Conservation (phyloP, 768 basidiomycete species). For the Russula sp. region DNA sequence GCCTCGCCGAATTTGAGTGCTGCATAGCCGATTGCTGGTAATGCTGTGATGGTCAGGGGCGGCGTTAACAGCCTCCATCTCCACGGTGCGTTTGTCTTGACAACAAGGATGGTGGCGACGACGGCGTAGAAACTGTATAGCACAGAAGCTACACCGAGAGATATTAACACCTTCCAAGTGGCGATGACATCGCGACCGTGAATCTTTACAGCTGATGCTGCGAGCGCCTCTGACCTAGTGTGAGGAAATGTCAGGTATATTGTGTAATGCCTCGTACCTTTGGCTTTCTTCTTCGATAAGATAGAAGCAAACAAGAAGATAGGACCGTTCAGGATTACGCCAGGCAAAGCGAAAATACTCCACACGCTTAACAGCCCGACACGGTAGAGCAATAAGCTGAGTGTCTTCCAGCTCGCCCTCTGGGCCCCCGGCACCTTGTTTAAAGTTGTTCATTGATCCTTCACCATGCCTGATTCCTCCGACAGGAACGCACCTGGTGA, state of each 20-base stretch:
- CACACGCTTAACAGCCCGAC: conserved; percentile 69
- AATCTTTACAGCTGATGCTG: conserved; percentile 90
- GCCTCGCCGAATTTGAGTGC: conserved; percentile 97
- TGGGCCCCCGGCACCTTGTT: conserved; percentile 76
- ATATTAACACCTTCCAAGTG: conserved; percentile 95
- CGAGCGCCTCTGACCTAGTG: conserved; percentile 74
- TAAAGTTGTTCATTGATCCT: not conserved
- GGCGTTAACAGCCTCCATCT: conserved; percentile 70
- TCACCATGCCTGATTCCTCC: conserved; percentile 9
- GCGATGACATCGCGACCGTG: conserved; percentile 90
- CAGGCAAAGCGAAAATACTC: conserved; percentile 81
- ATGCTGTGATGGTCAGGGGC: conserved; percentile 56
- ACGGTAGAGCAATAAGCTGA: conserved; percentile 79
- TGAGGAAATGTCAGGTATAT: not conserved
- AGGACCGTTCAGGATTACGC: conserved; percentile 84
- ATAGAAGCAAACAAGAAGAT: conserved; percentile 92
- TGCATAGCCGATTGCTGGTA: conserved; percentile 87
- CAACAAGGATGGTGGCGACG: conserved; percentile 64
- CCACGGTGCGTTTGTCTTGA: conserved; percentile 55
- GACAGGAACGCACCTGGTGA: conserved; percentile 59
- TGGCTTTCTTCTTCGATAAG: conserved; percentile 79
- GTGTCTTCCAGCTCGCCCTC: conserved; percentile 77
- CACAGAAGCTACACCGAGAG: conserved; percentile 78
- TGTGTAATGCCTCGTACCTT: conserved; percentile 44
- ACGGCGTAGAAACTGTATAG: conserved; percentile 80